phyloP scores from a whole-genome alignment of 2,329 filamentous ascomycete genomes.

The Rhinocladiella mackenziei region DNA sequence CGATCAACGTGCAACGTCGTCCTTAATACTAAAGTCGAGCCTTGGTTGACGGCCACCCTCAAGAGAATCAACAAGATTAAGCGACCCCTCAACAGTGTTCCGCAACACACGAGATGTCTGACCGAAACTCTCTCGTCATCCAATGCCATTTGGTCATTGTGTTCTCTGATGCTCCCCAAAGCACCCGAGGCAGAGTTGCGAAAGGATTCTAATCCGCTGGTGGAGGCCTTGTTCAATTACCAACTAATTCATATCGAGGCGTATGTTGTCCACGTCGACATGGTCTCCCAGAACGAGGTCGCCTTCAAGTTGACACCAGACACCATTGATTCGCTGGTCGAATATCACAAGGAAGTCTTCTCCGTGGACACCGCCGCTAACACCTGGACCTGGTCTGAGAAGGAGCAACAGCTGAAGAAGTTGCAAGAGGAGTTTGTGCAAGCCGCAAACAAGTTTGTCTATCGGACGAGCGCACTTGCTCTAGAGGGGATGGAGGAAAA shows the following conservation, averaged over 20 bases:
- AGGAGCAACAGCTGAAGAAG: constrained; percentile 94
- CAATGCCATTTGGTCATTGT: constrained; percentile 91
- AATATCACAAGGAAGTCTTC: constrained; percentile 95
- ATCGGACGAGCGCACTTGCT: constrained; percentile 78
- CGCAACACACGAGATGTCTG: constrained; percentile 91
- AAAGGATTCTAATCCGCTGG: constrained; percentile 73
- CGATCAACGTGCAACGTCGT: constrained; percentile 93
- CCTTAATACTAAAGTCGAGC: constrained; percentile 83
- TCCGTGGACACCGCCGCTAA: constrained; percentile 83
- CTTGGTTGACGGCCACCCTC: constrained; percentile 87
- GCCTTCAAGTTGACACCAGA: constrained; percentile 96
- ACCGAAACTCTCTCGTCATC: constrained; percentile 87
- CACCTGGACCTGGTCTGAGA: constrained; percentile 93
- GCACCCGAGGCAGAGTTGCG: constrained; percentile 78
- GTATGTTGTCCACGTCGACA: constrained; percentile 98
- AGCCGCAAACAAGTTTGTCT: constrained; percentile 96
- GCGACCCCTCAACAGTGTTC: constrained; percentile 92
- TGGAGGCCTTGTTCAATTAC: constrained; percentile 88
- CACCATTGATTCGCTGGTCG: constrained; percentile 86
- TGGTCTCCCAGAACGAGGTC: constrained; percentile 96
- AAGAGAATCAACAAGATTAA: constrained; percentile 97
- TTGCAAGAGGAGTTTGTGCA: constrained; percentile 95
- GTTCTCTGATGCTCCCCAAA: constrained; percentile 89
- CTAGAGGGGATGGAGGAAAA: constrained; percentile 96
- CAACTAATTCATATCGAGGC: constrained; percentile 91